Conservation (phyloP, 441 rosid genomes). For the Kokia cookei region DNA sequence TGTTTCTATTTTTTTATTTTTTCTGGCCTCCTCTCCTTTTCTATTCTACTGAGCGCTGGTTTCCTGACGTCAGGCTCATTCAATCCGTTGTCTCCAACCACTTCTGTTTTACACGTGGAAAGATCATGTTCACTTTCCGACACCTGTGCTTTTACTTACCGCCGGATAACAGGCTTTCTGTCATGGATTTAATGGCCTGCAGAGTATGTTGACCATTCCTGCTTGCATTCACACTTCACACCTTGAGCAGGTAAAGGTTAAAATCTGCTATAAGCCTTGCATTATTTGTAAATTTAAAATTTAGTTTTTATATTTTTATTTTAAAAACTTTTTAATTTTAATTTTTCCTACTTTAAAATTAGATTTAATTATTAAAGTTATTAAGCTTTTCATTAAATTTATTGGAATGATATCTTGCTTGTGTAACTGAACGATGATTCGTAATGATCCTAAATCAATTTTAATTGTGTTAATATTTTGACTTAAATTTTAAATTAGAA, state of each 20-base stretch:
- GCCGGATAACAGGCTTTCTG: neutral
- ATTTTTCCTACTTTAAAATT: no score
- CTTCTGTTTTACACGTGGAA: constrained; percentile 4
- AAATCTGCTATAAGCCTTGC: no score
- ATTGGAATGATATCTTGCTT: no score
- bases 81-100: constrained; percentile 1
- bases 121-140: rapidly evolving
- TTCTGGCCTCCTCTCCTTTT: neutral
- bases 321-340: no score
- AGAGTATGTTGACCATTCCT: constrained; percentile 19
- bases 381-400: no score
- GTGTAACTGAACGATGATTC: no score
- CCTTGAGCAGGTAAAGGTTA: neutral
- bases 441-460: no score
- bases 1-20: neutral
- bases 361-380: no score
- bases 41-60: neutral
- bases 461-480: no score
- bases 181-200: neutral
- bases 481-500: no score
- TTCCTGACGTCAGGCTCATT: constrained; percentile 13
- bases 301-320: no score
- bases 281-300: no score
- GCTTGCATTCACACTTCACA: constrained; percentile 37
- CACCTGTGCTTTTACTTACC: constrained; percentile 12